Conservation (phyloP, 129 eudicot species). For the Logfia minima region DNA sequence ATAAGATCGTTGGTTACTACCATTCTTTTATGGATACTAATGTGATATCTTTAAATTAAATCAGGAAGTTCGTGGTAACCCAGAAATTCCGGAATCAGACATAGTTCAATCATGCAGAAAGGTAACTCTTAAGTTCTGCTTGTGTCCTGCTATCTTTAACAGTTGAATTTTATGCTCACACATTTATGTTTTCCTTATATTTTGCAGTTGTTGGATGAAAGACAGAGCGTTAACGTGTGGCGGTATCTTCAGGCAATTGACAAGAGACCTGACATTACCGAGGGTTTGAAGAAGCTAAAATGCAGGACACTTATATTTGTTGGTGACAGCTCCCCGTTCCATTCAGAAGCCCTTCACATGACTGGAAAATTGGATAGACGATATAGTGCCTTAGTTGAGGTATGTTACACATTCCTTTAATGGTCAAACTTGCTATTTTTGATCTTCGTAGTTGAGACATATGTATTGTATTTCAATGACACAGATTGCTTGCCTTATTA, state of each 20-base stretch:
- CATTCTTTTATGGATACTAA: conserved; percentile 1
- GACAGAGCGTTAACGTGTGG: conserved; percentile 79
- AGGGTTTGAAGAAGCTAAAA: conserved; percentile 66
- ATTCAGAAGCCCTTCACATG: conserved; percentile 90
- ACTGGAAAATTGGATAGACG: conserved; percentile 72
- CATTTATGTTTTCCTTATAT: not conserved
- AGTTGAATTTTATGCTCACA: conserved; percentile 11
- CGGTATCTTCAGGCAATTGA: conserved; percentile 93
- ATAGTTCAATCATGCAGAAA: conserved; percentile 93
- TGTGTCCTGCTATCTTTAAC: not conserved
- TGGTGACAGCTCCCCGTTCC: conserved; percentile 82
- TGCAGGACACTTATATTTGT: conserved; percentile 95
- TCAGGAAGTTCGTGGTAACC: conserved; percentile 90
- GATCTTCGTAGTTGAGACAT: not conserved
- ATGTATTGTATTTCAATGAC: too few relatives aligned
- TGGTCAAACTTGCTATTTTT: not conserved
- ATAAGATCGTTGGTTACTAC: not conserved
- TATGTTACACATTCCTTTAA: conserved; percentile 18
- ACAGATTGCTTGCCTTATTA: not conserved
- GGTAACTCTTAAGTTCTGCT: conserved; percentile 37
- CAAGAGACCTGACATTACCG: conserved; percentile 79
- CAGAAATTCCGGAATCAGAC: conserved; percentile 89
- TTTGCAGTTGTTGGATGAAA: conserved; percentile 80
- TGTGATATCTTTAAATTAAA: conserved; percentile 15
- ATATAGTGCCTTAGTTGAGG: conserved; percentile 97